Evolutionary conservation across 2,329 filamentous ascomycete genomes (phyloP), one percentile per base, ranked within the genome.

Genomic region (Hymenoscyphus infarciens): DNA sequence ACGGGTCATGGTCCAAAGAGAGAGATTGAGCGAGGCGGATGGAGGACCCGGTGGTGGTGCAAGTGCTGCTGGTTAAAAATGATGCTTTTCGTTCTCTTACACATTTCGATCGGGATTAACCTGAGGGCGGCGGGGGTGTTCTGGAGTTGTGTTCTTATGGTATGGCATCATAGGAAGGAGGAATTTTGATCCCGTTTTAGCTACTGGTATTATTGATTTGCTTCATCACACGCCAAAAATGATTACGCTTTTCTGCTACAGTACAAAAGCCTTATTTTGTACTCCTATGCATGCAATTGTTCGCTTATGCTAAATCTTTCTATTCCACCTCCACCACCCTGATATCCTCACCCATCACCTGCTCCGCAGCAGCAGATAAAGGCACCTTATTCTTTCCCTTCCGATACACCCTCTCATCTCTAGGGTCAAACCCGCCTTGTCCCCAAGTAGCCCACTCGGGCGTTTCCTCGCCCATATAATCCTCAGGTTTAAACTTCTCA

Each of bases 381-480:
- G 71, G 61, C 38, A 67, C 61, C 64, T 74, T 74, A 55, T 71
- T 72, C 71, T 87, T 87, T 1, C 93, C 92, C 78, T 97, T 97
- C 69, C 89, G 84, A 75, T 94, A 90, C 8, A 97, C 92, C 66
- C 94, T 83, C 75, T 90, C 85, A 76, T 98, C 95, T 57, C 90
- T 83, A 0, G 94, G 94, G 77, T 98, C 92, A 74, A 98, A 98
- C 0, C 94, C 95, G 1, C 94, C 94, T 68, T 93, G 91, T 0
- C 94, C 95, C 92, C 92, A 98, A 19, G 89, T 86, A 10, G 94
- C 94, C 95, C 94, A 98, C 74, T 97, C 92, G 0, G 92, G 91
- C 42, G 92, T 98, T 68, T 89, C 83, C 49, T 82, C 82, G 3
- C 88, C 90, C 81, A 96, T 90, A 77, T 98, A 98, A 73, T 98